A percentile compares a stretch with the other conserved stretches of the same genome.
Evolutionary conservation across 2,329 filamentous ascomycete species (phyloP).

Genomic region (Paraconiothyrium brasiliense): DNA sequence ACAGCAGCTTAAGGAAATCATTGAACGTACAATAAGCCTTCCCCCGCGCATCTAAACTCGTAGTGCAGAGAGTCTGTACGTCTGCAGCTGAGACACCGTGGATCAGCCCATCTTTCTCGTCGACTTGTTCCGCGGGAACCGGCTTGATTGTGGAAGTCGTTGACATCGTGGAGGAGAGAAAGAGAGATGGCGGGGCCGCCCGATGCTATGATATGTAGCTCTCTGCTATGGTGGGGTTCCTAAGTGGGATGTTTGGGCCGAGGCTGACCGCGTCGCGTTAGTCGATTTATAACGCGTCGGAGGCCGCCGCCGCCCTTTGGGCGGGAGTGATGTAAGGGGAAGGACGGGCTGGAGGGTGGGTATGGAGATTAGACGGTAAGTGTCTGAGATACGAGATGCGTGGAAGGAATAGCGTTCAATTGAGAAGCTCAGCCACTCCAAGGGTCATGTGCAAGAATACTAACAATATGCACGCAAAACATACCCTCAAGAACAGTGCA

Average conservation of each 20-base stretch:
- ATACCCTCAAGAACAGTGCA: neutral
- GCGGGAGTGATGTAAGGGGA: too few species aligned
- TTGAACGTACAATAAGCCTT: conserved; percentile 78
- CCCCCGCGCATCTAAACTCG: conserved; percentile 75
- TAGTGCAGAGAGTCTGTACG: conserved; percentile 69
- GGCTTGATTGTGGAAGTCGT: conserved; percentile 43
- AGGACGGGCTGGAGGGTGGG: too few species aligned
- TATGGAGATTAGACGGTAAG: too few species aligned
- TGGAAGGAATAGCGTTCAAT: neutral
- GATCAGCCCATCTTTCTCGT: conserved; percentile 54
- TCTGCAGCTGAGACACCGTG: conserved; percentile 68
- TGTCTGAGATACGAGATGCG: too few species aligned
- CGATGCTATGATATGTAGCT: conserved; percentile 14
- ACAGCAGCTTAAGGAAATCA: neutral
- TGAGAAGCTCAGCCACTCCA: neutral
- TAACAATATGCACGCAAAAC: neutral
- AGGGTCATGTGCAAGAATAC: neutral
- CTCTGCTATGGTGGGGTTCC: neutral
- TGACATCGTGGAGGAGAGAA: conserved; percentile 46
- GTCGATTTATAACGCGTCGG: neutral
- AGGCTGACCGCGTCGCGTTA: conserved; percentile 3
- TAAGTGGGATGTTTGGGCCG: conserved; percentile 3
- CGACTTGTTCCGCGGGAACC: conserved; percentile 34
- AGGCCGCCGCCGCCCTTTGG: neutral
- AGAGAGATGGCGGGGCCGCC: conserved; percentile 8